Evolutionary conservation across 768 basidiomycete species (phyloP).

Genomic region (Leccinellum rugosiceps): DNA sequence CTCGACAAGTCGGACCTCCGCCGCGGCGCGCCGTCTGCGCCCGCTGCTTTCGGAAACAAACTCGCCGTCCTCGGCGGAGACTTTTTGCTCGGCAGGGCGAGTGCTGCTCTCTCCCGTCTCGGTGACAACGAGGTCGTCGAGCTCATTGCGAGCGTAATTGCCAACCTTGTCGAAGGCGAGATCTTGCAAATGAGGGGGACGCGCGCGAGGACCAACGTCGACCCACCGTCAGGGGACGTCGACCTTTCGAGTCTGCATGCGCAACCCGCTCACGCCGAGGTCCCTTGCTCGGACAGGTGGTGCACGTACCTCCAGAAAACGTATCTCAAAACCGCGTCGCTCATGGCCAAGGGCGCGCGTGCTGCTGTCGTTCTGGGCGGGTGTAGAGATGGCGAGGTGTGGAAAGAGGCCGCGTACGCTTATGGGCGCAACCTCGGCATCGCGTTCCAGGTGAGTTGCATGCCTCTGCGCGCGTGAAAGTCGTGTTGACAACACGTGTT

Average conservation of each 20-base stretch:
- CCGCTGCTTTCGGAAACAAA: slow-evolving; percentile 86
- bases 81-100: slow-evolving; percentile 90
- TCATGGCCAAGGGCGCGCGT: slow-evolving; percentile 86
- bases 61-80: slow-evolving; percentile 92
- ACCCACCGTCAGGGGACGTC: slow-evolving; percentile 5
- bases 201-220: not conserved
- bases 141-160: slow-evolving; percentile 85
- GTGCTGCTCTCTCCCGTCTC: slow-evolving; percentile 80
- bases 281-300: slow-evolving; percentile 52
- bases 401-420: slow-evolving; percentile 88
- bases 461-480: too few species aligned
- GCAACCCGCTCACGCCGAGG: slow-evolving; percentile 28
- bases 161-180: slow-evolving; percentile 96
- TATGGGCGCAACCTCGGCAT: slow-evolving; percentile 90
- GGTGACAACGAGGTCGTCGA: slow-evolving; percentile 91
- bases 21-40: slow-evolving; percentile 64
- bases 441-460: slow-evolving; percentile 80
- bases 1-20: slow-evolving; percentile 72
- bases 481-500: not conserved
- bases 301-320: slow-evolving; percentile 85
- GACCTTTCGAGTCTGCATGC: slow-evolving; percentile 43
- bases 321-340: slow-evolving; percentile 87
- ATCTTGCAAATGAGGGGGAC: slow-evolving; percentile 66
- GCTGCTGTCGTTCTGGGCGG: slow-evolving; percentile 89
- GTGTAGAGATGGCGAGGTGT: slow-evolving; percentile 66